Conservation (phyloP, 2,329 filamentous ascomycete genomes). For the Sclerotinia glacialis region DNA sequence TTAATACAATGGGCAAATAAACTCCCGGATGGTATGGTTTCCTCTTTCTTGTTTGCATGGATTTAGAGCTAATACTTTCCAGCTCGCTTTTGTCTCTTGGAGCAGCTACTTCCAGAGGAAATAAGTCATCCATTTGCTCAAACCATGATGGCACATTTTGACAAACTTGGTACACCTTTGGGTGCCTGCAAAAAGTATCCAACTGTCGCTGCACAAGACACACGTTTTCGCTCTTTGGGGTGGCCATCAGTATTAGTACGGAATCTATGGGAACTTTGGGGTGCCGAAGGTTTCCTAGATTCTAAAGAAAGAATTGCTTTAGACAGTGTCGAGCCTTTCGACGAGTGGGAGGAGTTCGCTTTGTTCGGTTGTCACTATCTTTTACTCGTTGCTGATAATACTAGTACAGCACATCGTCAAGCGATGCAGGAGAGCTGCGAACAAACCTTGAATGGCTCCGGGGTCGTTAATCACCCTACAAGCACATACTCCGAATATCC, state of each 20-base stretch:
- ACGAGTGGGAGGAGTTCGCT: conserved; percentile 94
- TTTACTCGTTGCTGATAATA: conserved; percentile 58
- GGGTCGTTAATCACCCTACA: conserved; percentile 1
- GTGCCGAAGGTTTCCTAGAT: conserved; percentile 62
- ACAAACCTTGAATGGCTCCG: neutral
- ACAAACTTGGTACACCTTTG: conserved; percentile 76
- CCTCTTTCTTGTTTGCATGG: neutral
- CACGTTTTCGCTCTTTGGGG: conserved; percentile 66
- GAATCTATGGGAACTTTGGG: conserved; percentile 83
- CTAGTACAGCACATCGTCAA: neutral
- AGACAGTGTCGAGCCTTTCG: conserved; percentile 76
- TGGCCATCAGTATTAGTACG: conserved; percentile 63
- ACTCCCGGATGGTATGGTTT: conserved; percentile 60
- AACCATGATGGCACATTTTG: conserved; percentile 82
- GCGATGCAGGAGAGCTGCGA: neutral
- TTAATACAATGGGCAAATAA: conserved; percentile 76
- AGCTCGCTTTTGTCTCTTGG: conserved; percentile 82
- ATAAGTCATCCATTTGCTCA: conserved; percentile 76
- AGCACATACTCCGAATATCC: conserved; percentile 42
- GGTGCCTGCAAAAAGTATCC: conserved; percentile 71
- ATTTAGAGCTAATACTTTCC: conserved; percentile 29
- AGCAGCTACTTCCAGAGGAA: conserved; percentile 81
- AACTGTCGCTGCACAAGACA: conserved; percentile 60
- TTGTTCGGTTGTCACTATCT: conserved; percentile 84
- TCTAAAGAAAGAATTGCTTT: conserved; percentile 57